Evolutionary conservation across 1,284 basidiomycete species (phyloP).

Genomic region (Ustilago hordei): DNA sequence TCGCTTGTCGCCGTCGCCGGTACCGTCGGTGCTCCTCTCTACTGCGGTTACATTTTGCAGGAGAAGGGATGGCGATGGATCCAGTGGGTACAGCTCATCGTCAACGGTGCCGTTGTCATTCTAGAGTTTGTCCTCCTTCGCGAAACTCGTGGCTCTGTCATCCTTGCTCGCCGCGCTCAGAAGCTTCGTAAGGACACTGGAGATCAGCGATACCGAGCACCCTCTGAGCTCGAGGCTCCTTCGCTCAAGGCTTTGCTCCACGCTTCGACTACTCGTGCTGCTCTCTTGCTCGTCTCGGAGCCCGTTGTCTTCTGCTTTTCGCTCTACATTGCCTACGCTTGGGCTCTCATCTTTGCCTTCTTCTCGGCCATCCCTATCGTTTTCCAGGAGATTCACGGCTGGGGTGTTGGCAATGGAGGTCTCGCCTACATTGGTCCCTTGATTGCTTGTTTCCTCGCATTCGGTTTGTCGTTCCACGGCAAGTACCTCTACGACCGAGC

Average conservation of each 20-base stretch:
- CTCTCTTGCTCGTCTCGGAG: conserved; percentile 65
- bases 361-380: conserved; percentile 68
- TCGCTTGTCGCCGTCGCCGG: conserved; percentile 67
- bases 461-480: conserved; percentile 59
- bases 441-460: conserved; percentile 66
- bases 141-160: conserved; percentile 69
- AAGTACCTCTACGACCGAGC: conserved; percentile 57
- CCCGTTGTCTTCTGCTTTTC: conserved; percentile 68
- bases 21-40: conserved; percentile 62
- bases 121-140: conserved; percentile 66
- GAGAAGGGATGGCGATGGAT: conserved; percentile 69
- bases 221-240: conserved; percentile 68
- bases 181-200: conserved; percentile 67
- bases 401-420: conserved; percentile 67
- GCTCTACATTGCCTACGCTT: conserved; percentile 66
- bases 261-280: conserved; percentile 64
- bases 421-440: conserved; percentile 67
- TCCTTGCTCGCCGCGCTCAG: conserved; percentile 64
- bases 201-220: conserved; percentile 65
- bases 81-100: conserved; percentile 66
- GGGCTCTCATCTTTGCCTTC: conserved; percentile 66
- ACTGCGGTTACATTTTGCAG: conserved; percentile 66
- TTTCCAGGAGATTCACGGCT: conserved; percentile 68
- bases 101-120: conserved; percentile 63
- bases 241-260: conserved; percentile 65